These are phyloP conservation scores for Aureobasidium uvarum DNA, from an alignment of 2,329 filamentous ascomycete genomes.

Conservation along the genomic window DNA sequence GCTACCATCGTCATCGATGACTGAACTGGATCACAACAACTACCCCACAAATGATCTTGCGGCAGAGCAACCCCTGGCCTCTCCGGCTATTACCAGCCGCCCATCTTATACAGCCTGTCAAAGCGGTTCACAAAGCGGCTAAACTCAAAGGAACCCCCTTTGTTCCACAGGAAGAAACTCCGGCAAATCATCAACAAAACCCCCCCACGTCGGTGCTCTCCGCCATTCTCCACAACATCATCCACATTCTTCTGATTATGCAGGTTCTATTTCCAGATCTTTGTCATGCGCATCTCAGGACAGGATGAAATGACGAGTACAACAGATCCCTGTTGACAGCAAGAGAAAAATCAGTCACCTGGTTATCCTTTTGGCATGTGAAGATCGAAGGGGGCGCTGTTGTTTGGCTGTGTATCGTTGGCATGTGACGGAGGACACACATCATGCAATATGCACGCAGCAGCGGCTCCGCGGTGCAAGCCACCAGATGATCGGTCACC, in stretches of 20 bases:
- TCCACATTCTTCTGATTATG: conserved; percentile 6
- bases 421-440: not conserved
- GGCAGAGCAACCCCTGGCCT: not conserved
- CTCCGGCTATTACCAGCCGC: not conserved
- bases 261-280: conserved; percentile 2
- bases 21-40: not conserved
- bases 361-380: conserved; percentile 3
- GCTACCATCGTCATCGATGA: conserved; percentile 10
- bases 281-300: not conserved
- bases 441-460: not conserved
- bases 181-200: conserved; percentile 2
- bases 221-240: not conserved
- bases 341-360: not conserved
- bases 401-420: not conserved
- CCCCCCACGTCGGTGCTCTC: not conserved
- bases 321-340: not conserved
- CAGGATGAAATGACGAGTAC: not conserved
- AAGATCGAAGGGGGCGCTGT: not conserved
- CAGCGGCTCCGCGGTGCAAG: conserved; percentile 11
- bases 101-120: not conserved
- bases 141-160: not conserved
- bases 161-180: conserved; percentile 9
- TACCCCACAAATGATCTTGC: conserved; percentile 1
- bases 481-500: conserved; percentile 6
- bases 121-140: not conserved